Evolutionary conservation across 1,139 yeast species (phyloP), one percentile per base, ranked within the genome.

Genomic region (Kurtzmaniella quercitrusa): DNA sequence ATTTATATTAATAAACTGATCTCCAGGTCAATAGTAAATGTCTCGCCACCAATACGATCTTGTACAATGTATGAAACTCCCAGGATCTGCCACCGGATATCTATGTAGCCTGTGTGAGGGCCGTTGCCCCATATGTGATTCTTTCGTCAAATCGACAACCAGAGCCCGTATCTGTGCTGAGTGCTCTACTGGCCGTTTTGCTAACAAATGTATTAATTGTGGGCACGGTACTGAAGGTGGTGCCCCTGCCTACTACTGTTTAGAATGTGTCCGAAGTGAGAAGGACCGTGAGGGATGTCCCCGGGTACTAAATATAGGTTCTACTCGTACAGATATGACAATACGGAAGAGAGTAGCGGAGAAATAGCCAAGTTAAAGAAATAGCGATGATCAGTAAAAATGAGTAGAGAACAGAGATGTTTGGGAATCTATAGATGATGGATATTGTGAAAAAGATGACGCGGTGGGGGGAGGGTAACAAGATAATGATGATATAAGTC

Each of bases 221-320:
- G 87, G 90, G 18, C 60, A 56, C 49, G 52, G 68, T 37, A 70
- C 73, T 11, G 88, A 85, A 2, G 57, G 62, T 43, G 76, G 76
- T 2, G 66, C 75, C 3, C 85, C 82, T 31, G 96, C 96, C 0
- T 87, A 72, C 58, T 93, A 89, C 62, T 91, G 98, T 58, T 73
- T 79, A 52, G 96, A 90, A 59, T 91, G 98, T 62, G 93, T 90
- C 5, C 60, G 80, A 40, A 58, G 79, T 40, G 98, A 90, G 56
- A 82, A 81, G 56, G 90, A 88, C 57, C 68, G 96, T 37, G 96
- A 91, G 59, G 98, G 98, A 1, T 91, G 98, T 65, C 98, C 98
- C 0, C 75, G 85, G 53, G 79, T 91, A 42, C 62, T 85, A 19
- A 91, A 90, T 56, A 69, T 89, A 43, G 97, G 98, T 3, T 79